Base-by-base conservation (phyloP, 768 basidiomycete species). In the Kwoniella shandongensis region DNA sequence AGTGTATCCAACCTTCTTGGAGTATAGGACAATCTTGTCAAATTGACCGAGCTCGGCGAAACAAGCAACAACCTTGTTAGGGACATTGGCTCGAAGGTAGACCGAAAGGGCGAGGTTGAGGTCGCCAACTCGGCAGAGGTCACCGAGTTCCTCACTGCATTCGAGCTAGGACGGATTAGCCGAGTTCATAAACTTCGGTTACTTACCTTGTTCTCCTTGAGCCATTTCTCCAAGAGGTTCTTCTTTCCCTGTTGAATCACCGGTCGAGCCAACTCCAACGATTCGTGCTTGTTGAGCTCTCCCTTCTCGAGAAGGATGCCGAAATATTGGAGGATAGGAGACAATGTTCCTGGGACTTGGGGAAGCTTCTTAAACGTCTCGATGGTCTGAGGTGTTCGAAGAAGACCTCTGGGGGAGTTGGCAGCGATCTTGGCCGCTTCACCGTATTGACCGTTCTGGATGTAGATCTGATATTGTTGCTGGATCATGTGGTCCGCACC, bases 41-140 rank as follows among this genome's bases (percentile, higher is more conserved):
- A 86, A 96, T 78, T 99, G 96, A 17, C 94, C 96, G 0, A 91
- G 91, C 80, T 99, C 96, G 4, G 94, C 96, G 75, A 99, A 99
- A 81, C 93, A 98, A 3, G 96, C 96, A 56, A 97, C 86, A 73
- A 97, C 94, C 80, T 98, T 99, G 82, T 92, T 96, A 44, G 96
- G 96, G 5, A 97, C 86, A 70, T 94, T 97, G 51, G 96, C 96
- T 51, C 96, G 86, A 23, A 99, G 86, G 74, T 99, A 99, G 54
- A 99, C 92, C 61, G 92, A 94, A 44, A 99, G 83, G 11, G 96
- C 96, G 54, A 99, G 84, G 0, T 91, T 97, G 88, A 97, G 89
- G 76, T 99, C 96, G 76, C 92, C 86, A 18, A 86, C 77, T 30
- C 96, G 87, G 51, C 98, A 94, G 54, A 98, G 88, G 72, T 99